Evolutionary conservation across 345 rosid genomes (phyloP), one percentile per base, ranked within the genome.

Genomic region (Bretschneidera sinensis): DNA sequence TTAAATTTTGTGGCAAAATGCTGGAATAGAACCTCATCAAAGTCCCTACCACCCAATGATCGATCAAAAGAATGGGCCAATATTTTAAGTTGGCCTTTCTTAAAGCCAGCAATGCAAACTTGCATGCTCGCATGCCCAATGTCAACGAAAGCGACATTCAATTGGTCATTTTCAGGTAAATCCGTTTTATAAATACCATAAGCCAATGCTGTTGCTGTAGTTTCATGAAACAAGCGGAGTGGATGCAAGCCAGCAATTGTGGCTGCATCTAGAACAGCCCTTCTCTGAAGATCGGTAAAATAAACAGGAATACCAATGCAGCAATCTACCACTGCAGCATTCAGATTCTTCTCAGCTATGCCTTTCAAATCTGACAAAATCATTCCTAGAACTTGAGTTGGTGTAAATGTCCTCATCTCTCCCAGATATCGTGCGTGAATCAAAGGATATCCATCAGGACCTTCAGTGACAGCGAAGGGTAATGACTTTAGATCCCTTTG

Each of bases 131-230:
- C 83, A 34, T 94, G 95, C 0, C 99, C 99, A 66, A 94, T 55
- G 62, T 94, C 99, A 61, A 94, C 85, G 70, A 94, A 88, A 1
- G 92, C 97, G 31, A 94, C 96, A 76, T 90, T 90, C 59, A 90
- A 66, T 19, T 69, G 89, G 18, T 88, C 99, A 71, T 43, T 88
- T 73, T 94, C 97, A 5, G 95, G 95, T 63, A 94, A 72, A 66
- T 94, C 99, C 0, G 99, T 90, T 81, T 94, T 94, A 64, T 94
- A 94, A 48, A 94, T 88, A 39, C 99, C 99, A 78, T 94, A 94
- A 1, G 96, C 97, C 82, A 94, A 69, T 6, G 99, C 97, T 8
- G 99, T 94, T 7, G 97, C 96, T 1, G 97, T 90, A 0, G 96
- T 90, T 73, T 94, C 99, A 63, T 88, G 97, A 52, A 94, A 60